These are phyloP conservation scores for Debaryomyces psychrophilus DNA, from an alignment of 1,139 yeast genomes.

Conservation along the genomic window DNA sequence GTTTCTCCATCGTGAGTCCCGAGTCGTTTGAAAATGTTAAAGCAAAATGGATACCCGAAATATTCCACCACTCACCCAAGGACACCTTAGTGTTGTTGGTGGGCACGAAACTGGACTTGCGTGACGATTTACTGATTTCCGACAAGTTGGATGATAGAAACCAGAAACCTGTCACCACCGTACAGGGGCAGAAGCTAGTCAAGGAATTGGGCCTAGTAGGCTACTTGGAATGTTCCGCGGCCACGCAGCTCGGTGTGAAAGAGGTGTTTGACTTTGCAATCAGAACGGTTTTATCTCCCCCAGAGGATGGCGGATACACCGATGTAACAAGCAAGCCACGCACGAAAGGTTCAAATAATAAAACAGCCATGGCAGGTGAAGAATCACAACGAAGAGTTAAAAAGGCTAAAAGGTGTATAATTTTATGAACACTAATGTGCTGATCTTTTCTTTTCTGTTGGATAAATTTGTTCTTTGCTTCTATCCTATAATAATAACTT, in stretches of 20 bases:
- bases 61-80: slow-evolving; percentile 79
- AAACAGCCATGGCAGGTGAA: slow-evolving; percentile 12
- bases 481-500: slow-evolving; percentile 4
- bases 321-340: slow-evolving; percentile 14
- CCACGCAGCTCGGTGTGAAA: slow-evolving; percentile 83
- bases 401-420: slow-evolving; percentile 52
- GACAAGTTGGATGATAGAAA: slow-evolving; percentile 71
- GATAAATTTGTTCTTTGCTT: slow-evolving; percentile 6
- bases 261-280: slow-evolving; percentile 84
- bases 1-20: slow-evolving; percentile 86
- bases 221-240: slow-evolving; percentile 91
- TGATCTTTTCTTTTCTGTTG: neutral
- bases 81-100: slow-evolving; percentile 76
- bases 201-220: slow-evolving; percentile 72
- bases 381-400: slow-evolving; percentile 34
- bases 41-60: slow-evolving; percentile 84
- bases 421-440: slow-evolving; percentile 35
- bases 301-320: slow-evolving; percentile 23
- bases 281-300: slow-evolving; percentile 67
- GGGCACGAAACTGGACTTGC: slow-evolving; percentile 84
- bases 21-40: slow-evolving; percentile 78
- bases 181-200: slow-evolving; percentile 71
- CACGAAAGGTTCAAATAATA: slow-evolving; percentile 12
- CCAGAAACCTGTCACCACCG: slow-evolving; percentile 59
- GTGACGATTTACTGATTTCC: slow-evolving; percentile 77